Base-by-base conservation (phyloP, 2,329 filamentous ascomycete species). In the Talaromyces sp. region DNA sequence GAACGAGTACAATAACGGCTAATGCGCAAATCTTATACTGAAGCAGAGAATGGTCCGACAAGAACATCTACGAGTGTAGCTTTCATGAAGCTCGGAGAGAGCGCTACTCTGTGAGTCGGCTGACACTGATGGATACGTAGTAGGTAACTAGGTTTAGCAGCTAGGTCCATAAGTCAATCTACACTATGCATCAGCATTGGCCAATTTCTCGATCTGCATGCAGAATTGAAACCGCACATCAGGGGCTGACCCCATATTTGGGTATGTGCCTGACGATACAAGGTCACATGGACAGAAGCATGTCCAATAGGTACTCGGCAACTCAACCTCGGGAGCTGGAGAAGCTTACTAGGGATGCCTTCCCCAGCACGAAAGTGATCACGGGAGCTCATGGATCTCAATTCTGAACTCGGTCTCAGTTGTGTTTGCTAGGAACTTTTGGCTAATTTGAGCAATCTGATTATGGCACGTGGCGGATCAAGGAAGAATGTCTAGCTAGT, bases 381-480 rank as follows among this genome's bases (percentile, higher is more conserved):
- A 56, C 52, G 33, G 33, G 52, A 56, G 11, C 47, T 37, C 6
- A 6, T 37, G 52, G 19, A 56, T 37, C 52, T 56, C 19, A 39
- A 9, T 22, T 25, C 7, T 56, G 52, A 25, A 56, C 33, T 56
- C 52, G 52, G n/a, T 22, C 25, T n/a, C 17, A 5, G n/a, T 56
- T 7, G n/a, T 2, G 8, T 10, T 15, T 37, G 31, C 31, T 33
- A 52, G 49, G 49, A 52, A 25, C 49, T 54, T 52, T 19, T 54
- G 31, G 31, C 27, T 54, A 35, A n/a, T 15, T 25, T 35, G 19
- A 19, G 15, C 9, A 33, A 22, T 22, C 22, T 22, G 49, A 52
- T 31, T 52, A 54, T 37, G 52, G 52, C 52, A 56, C 52, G 52
- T 56, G 52, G 52, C 52, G 22, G 52, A 56, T 39, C n/a, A 37